Evolutionary conservation across 1,139 yeast genomes (phyloP), one percentile per base, ranked within the genome.

Genomic region (Yamadazyma blattariae): DNA sequence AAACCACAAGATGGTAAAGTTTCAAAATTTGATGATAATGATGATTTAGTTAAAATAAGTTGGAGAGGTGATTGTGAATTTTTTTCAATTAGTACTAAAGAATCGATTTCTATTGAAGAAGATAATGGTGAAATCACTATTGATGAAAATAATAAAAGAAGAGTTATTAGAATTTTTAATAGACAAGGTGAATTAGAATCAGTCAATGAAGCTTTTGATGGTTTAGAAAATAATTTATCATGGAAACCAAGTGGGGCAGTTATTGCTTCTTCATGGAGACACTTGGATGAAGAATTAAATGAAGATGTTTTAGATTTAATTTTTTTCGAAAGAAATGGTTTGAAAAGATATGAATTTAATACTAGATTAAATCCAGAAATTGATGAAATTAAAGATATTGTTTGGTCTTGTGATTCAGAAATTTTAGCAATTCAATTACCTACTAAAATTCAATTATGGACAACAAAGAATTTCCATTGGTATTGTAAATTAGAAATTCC

Each of bases 21-120:
- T 4, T 80, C 90, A 2, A 47, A 55, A 0, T 74, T 74, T 52
- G 90, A 82, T 51, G 54, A 61, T 15, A 56, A 56, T 14, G 42
- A 57, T 3, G 19, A 17, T 17, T 17, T 7, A 5, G 67, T 63
- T 5, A 61, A 64, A 35, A 74, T 92, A 5, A 77, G 95, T 27
- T 94, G 99, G 99, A 76, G 98, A 54, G 97, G 97, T 9, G 98
- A 94, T 56, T 85, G 96, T 47, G 94, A 85, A 46, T 89, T 64
- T 54, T 83, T 94, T 47, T 77, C 86, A 2, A 69, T 92, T 3
- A 72, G 82, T 16, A 69, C 84, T 0, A 61, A 81, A 28, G 95
- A 86, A 48, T 61, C 64, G 7, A 72, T 67, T 0, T 39, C 63
- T 2, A 61, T 67, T 2, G 71, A 64, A 41, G 67, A 64, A 26